These are phyloP conservation scores for Backusella liffmaniae DNA, from an alignment of 192 early-diverging fungal species.

Conservation along the genomic window DNA sequence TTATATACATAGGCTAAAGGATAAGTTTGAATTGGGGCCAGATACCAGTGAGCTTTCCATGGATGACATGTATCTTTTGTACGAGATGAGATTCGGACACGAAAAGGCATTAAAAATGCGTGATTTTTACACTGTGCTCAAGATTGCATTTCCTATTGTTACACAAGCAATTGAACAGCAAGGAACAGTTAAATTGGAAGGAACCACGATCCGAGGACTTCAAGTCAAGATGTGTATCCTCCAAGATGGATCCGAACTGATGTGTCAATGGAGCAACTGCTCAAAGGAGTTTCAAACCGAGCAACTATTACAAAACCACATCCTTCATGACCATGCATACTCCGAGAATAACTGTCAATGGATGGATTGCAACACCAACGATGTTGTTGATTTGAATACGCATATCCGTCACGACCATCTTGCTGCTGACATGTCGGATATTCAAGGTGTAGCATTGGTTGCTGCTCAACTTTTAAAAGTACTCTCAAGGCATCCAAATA, in stretches of 20 bases:
- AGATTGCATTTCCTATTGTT: slow-evolving; percentile 35
- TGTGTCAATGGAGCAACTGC: slow-evolving; percentile 55
- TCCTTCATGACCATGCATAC: slow-evolving; percentile 45
- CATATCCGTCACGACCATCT: slow-evolving; percentile 8
- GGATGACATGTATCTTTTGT: slow-evolving; percentile 48
- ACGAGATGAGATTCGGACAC: slow-evolving; percentile 45
- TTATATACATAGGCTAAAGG: slow-evolving; percentile 40
- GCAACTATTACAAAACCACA: slow-evolving; percentile 45
- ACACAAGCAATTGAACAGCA: background rate
- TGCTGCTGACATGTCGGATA: background rate
- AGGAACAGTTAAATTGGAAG: slow-evolving; percentile 18
- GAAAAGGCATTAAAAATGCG: slow-evolving; percentile 33
- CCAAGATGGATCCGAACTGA: slow-evolving; percentile 28
- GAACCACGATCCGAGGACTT: slow-evolving; percentile 23
- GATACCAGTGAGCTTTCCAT: slow-evolving; percentile 29
- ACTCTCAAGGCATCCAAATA: slow-evolving; percentile 18
- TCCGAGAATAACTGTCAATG: slow-evolving; percentile 2
- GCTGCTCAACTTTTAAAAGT: slow-evolving; percentile 17
- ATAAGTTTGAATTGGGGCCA: slow-evolving; percentile 44
- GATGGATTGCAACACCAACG: background rate
- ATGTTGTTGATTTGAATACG: background rate
- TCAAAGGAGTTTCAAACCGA: slow-evolving; percentile 38
- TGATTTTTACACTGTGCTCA: slow-evolving; percentile 33
- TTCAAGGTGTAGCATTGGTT: slow-evolving; percentile 21
- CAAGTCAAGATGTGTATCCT: slow-evolving; percentile 31